phyloP scores from a whole-genome alignment of 371 early-diverging fungal genomes.

The Mortierella sp. region DNA sequence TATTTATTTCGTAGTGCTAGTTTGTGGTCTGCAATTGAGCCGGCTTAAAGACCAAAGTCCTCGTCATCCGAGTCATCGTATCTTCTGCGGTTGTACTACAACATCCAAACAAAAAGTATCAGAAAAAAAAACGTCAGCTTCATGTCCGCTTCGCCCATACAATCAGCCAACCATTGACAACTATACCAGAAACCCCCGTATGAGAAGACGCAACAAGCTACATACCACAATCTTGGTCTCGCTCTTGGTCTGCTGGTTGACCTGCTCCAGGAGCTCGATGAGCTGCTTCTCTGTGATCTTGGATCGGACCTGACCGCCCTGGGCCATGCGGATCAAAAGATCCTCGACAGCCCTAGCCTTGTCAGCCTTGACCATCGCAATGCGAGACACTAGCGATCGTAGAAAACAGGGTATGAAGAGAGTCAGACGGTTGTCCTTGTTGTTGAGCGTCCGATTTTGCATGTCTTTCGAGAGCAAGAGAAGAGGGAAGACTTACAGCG shows the following conservation, averaged over 20 bases:
- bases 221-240: conserved; percentile 87
- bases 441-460: too few relatives aligned
- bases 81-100: conserved; percentile 71
- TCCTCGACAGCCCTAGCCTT: conserved; percentile 94
- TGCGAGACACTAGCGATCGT: conserved; percentile 81
- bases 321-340: conserved; percentile 90
- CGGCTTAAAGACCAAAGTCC: conserved; percentile 72
- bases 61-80: conserved; percentile 77
- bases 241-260: conserved; percentile 77
- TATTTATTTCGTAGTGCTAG: background rate
- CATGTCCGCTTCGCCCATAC: background rate
- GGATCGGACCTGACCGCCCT: conserved; percentile 83
- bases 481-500: conserved; percentile 70
- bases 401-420: background rate
- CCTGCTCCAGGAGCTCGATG: conserved; percentile 87
- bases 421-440: background rate
- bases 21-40: background rate
- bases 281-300: conserved; percentile 88
- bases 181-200: background rate
- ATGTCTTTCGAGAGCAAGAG: background rate
- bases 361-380: conserved; percentile 91
- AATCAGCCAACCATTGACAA: background rate
- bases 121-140: background rate
- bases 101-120: background rate
- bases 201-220: background rate